Evolutionary conservation across 148 eudicot species (phyloP), one percentile per base, ranked within the genome.

Genomic region (Cornus controversa): DNA sequence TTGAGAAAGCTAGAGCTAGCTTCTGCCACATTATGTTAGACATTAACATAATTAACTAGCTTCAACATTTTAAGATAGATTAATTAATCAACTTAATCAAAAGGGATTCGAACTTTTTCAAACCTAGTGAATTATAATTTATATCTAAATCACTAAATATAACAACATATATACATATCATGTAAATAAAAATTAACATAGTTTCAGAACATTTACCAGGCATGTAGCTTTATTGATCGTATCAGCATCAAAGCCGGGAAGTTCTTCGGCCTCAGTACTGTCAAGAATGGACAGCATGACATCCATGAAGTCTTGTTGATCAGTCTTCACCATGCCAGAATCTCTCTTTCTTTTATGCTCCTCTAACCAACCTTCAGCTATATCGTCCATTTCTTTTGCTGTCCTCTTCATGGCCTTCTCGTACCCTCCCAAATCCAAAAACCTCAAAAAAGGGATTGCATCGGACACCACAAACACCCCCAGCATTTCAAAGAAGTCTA

Each of bases 331-430:
- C 36, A 64, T 64, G 0, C 45, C 62, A 0, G 23, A n/a, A 25
- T 5, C 23, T 18, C 20, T 47, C 25, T 64, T 78, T 15, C 22
- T 40, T 29, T 28, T 62, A 28, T 78, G 81, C 28, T 78, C 81
- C 18, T 71, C 81, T 22, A 78, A 47, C 76, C 69, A 78, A 5
- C 63, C 60, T 2, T 73, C 58, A 24, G 64, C 20, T 10, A 78
- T 8, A 8, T 22, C 0, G 65, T 78, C 80, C n/a, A 78, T 26
- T 11, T 63, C 75, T n/a, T 71, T 70, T 0, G 75, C 80, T 7
- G 73, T 58, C 31, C 63, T 64, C 24, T 78, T 65, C 81, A 78
- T 78, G 65, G 67, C 50, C 63, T 78, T 78, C 80, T 78, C 70
- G 24, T 25, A 69, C 16, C 74, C 80, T 45, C 50, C 68, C 67